Base-by-base conservation (phyloP, 108 stramenopile species). In the Cyclotella distinguenda region DNA sequence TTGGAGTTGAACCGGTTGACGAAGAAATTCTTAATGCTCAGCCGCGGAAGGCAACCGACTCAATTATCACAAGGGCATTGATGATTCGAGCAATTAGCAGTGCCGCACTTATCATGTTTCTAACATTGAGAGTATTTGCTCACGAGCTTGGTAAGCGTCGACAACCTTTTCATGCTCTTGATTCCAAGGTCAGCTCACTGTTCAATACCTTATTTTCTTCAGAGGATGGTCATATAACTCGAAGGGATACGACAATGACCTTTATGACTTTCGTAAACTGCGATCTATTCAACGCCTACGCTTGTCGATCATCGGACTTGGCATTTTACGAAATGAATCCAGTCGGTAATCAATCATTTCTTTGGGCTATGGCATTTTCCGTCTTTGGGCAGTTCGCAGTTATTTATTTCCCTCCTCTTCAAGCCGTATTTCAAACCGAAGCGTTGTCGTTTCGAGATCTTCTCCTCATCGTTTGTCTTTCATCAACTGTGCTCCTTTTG, bases 231-330 rank as follows among this genome's bases (percentile, higher is more conserved):
- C 73, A 72, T 26, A 80, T 89, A n/a, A 85, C 89, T 7, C 68
- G 87, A 32, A 79, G 96, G 50, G 97, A 97, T 53, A 97, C 96
- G 11, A 96, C 96, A 30, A 96, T 99, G 96, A 98, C 97, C 13
- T 97, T 97, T 82, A 97, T 97, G 85, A 95, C 94, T 6, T 97
- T 97, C 77, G 94, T 96, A 21, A 91, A 95, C 66, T 95, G 88
- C 53, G 98, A 99, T 77, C 85, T 97, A 40, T 89, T 97, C 82
- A 97, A 97, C 77, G 95, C 95, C 43, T 88, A 91, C 40, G 94
- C 84, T 12, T 97, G 98, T 64, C 91, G 96, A 45, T 93, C 91
- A 25, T 81, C 84, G 0, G 86, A 87, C 10, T 68, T 75, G 42
- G 82, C 81, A 21, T 94, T 94, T 44, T 94, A 94, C 57, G 85